Conservation (phyloP, 371 early-diverging fungal species). For the Dinochytrium kinnereticum region DNA sequence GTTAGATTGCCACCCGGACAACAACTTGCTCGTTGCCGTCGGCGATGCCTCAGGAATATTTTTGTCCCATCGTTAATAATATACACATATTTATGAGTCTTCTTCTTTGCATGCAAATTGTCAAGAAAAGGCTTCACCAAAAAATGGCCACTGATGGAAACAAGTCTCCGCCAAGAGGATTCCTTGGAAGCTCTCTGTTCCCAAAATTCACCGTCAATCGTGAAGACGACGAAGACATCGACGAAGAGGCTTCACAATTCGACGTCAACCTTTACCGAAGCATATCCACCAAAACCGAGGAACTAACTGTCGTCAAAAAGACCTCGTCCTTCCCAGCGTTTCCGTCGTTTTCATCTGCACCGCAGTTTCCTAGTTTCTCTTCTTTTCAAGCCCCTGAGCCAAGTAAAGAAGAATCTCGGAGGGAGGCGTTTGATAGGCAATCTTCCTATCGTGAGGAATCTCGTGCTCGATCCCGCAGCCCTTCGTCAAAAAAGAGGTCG, state of each 20-base stretch:
- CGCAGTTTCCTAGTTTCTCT: slow-evolving; percentile 19
- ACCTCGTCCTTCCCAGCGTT: slow-evolving; percentile 16
- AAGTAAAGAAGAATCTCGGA: background rate
- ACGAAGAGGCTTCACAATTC: slow-evolving; percentile 11
- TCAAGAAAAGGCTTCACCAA: background rate
- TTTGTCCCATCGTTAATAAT: background rate
- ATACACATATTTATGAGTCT: background rate
- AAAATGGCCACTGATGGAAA: slow-evolving; percentile 3
- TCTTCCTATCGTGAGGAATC: background rate
- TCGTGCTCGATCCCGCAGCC: background rate
- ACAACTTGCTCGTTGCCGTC: slow-evolving; percentile 16
- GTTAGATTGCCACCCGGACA: slow-evolving; percentile 17
- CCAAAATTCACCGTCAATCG: slow-evolving; percentile 17
- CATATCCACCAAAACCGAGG: background rate
- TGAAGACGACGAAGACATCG: slow-evolving; percentile 17
- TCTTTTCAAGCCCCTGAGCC: slow-evolving; percentile 1
- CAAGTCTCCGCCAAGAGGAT: slow-evolving; percentile 15
- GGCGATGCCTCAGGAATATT: slow-evolving; percentile 23
- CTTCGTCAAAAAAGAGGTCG: slow-evolving; percentile 4
- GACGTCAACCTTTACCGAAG: background rate
- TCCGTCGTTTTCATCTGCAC: slow-evolving; percentile 28
- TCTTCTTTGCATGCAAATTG: slow-evolving; percentile 1
- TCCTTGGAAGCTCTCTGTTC: slow-evolving; percentile 35
- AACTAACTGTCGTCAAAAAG: background rate
- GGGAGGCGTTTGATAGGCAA: background rate